Base-by-base conservation (phyloP, 495 filamentous ascomycete species). In the Delitschia confertaspora region DNA sequence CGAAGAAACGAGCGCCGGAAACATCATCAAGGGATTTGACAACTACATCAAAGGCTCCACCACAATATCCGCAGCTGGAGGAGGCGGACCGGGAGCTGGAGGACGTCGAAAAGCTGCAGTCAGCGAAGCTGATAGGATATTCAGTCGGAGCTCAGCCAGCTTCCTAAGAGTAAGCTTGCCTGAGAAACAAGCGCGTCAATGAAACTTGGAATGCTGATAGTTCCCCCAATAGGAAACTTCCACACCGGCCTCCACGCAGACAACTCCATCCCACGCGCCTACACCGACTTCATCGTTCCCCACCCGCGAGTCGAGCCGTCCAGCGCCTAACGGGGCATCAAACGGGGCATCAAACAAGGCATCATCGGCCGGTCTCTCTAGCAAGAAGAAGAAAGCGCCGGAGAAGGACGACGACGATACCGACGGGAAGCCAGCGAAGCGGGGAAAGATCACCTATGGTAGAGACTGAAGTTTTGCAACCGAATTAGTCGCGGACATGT, bases 1-100 rank as follows among this genome's bases (percentile, higher is more conserved):
- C 31, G 88, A 93, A 63, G 85, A 87, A 51, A 62, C 61, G 7
- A 93, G 86, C 11, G 83, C 82, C 17, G 91, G 91, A 13, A 98
- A 98, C 68, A 96, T 98, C 58, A 87, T 98, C 65, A 84, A 80
- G 49, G 91, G 91, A 29, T 98, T 96, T 64, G 91, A 98, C 60
- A 89, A 83, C 53, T 96, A 95, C 64, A 89, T 94, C 68, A 98
- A 98, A 60, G 86, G 85, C 34, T 74, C 76, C 5, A 68, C 71
- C 17, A 39, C 42, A 10, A 37, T 32, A 4, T 31, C 42, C 17
- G 42, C 33, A 11, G 30, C 48, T 6, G 42, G 54, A 34, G 52
- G 24, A 42, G 45, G 20, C 37, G 56, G 47, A 18, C 39, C 51
- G 11, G 57, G 56, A 20, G 55, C 49, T 33, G 42, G 46, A 39